Evolutionary conservation across 2,329 filamentous ascomycete species (phyloP).

Genomic region (Blastomyces percursus): DNA sequence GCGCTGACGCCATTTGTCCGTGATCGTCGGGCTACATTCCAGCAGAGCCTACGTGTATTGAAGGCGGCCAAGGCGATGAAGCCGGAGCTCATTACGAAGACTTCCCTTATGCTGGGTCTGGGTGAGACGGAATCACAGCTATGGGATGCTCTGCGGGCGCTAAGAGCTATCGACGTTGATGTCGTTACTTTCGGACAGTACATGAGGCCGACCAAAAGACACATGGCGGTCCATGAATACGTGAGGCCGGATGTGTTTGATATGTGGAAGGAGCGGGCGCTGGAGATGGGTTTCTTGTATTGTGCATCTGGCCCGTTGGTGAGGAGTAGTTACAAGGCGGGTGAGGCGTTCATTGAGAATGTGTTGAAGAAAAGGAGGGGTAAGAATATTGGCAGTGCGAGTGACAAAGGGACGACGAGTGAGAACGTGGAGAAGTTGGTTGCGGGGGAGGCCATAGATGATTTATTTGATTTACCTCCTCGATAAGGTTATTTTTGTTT

Average conservation of each 20-base stretch:
- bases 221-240: conserved; percentile 95
- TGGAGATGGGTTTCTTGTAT: conserved; percentile 95
- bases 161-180: conserved; percentile 72
- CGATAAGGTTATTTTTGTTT: not conserved
- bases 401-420: conserved; percentile 15
- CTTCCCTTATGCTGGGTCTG: conserved; percentile 89
- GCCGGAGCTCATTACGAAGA: conserved; percentile 87
- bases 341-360: conserved; percentile 98
- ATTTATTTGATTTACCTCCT: conserved; percentile 8
- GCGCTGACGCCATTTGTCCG: conserved; percentile 79
- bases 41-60: conserved; percentile 71
- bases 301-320: conserved; percentile 89
- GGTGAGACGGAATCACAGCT: conserved; percentile 86
- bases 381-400: conserved; percentile 19
- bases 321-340: conserved; percentile 92
- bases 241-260: conserved; percentile 87
- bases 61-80: conserved; percentile 68
- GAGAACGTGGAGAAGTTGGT: conserved; percentile 15
- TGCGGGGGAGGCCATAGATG: conserved; percentile 22
- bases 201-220: conserved; percentile 96
- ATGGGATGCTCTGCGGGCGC: conserved; percentile 64
- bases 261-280: conserved; percentile 74
- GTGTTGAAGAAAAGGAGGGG: conserved; percentile 68
- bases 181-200: conserved; percentile 99
- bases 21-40: conserved; percentile 79